A percentile compares a stretch with the other conserved stretches of the same genome.
These are phyloP conservation scores for Sorghum bicolor DNA, from an alignment of 176 grass and related monocot genomes.

Conservation along the genomic window DNA sequence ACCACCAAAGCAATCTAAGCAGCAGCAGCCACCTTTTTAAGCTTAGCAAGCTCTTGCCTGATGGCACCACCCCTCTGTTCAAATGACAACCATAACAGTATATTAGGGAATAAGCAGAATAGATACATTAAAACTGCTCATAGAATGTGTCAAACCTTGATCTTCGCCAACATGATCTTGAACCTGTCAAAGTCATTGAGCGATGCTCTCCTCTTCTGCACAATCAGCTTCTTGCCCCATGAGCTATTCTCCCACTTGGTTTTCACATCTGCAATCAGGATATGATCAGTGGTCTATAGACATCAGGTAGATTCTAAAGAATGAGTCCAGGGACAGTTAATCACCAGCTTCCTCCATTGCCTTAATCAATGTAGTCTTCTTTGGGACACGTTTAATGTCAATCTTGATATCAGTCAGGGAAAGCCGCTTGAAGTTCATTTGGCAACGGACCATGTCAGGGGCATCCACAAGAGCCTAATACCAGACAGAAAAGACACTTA, in stretches of 20 bases:
- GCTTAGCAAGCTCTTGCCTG: background rate
- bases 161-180: constrained; percentile 96
- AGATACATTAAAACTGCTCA: background rate
- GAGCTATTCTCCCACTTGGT: constrained; percentile 97
- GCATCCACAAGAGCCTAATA: constrained; percentile 89
- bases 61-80: background rate
- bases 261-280: constrained; percentile 70
- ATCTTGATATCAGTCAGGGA: constrained; percentile 56
- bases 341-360: constrained; percentile 60
- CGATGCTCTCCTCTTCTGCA: constrained; percentile 90
- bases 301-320: background rate
- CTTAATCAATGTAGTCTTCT: constrained; percentile 47
- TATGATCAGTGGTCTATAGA: background rate
- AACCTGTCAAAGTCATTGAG: constrained; percentile 98
- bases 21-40: background rate
- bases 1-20: background rate
- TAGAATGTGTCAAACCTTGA: constrained; percentile 53
- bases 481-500: constrained; percentile 4
- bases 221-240: constrained; percentile 96
- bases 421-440: constrained; percentile 96
- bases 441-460: constrained; percentile 85
- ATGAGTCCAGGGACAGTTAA: background rate
- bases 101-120: background rate
- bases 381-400: constrained; percentile 51
- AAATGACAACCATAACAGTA: constrained; percentile 2